A percentile compares a stretch with the other conserved stretches of the same genome.
phyloP scores from a whole-genome alignment of 495 filamentous ascomycete species.

The Lasiosphaeria ovina region DNA sequence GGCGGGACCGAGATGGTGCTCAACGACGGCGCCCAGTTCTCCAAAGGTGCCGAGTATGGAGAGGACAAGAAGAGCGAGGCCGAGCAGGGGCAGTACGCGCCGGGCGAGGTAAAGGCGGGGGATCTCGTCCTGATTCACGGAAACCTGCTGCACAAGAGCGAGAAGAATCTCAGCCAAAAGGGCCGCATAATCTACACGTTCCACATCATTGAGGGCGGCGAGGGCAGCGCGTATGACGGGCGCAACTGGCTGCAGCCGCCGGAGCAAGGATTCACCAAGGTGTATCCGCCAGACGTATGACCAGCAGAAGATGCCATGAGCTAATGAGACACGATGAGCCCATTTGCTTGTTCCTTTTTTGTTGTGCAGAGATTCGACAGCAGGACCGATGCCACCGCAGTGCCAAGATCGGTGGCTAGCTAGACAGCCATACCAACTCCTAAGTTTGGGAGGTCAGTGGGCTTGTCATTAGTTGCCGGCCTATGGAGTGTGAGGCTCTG shows the following conservation, averaged over 20 bases:
- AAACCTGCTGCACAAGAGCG: constrained; percentile 94
- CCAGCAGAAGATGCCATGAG: neutral
- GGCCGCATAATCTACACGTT: constrained; percentile 97
- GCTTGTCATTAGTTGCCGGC: neutral
- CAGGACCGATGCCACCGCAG: too few relatives aligned
- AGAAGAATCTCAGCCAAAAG: constrained; percentile 78
- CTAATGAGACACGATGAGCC: too few relatives aligned
- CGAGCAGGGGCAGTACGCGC: constrained; percentile 53
- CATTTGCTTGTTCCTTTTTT: too few relatives aligned
- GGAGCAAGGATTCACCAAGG: constrained; percentile 67
- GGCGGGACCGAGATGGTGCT: constrained; percentile 52
- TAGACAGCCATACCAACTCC: neutral
- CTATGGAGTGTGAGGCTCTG: neutral
- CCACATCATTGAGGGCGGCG: constrained; percentile 84
- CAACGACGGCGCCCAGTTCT: constrained; percentile 43
- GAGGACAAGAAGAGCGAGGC: constrained; percentile 24
- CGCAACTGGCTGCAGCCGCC: constrained; percentile 92
- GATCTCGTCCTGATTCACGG: constrained; percentile 92
- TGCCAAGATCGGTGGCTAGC: too few relatives aligned
- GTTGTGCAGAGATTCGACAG: too few relatives aligned
- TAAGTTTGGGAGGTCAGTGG: neutral
- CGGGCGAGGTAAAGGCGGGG: constrained; percentile 81
- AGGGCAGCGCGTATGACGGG: constrained; percentile 71
- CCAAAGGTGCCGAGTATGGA: constrained; percentile 42
- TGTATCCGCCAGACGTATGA: constrained; percentile 38